phyloP scores from a whole-genome alignment of 306 rosid genomes.

The Crataegus laevigata region DNA sequence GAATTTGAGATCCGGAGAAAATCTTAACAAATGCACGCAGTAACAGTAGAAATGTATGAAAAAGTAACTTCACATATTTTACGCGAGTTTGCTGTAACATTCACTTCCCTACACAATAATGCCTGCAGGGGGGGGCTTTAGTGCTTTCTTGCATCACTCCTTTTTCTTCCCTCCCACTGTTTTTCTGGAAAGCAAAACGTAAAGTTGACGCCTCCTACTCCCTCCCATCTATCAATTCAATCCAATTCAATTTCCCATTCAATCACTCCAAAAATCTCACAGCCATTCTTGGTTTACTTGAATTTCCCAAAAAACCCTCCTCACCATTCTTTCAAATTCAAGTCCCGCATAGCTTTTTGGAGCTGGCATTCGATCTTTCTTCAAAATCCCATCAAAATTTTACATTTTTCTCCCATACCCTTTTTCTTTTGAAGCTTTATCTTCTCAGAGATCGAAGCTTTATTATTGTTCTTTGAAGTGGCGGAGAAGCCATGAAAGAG shows the following conservation, averaged over 20 bases:
- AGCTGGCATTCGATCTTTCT: slow-evolving; percentile 6
- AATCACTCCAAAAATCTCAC: slow-evolving; percentile 14
- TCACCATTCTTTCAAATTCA: background rate
- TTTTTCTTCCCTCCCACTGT: slow-evolving; percentile 31
- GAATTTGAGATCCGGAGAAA: too few relatives aligned
- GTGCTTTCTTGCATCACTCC: slow-evolving; percentile 34
- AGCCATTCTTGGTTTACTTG: slow-evolving; percentile 7
- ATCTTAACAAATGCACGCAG: slow-evolving; percentile 29
- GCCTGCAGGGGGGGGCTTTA: slow-evolving; percentile 41
- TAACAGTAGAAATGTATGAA: slow-evolving; percentile 5
- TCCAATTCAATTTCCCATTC: background rate
- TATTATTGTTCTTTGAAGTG: background rate
- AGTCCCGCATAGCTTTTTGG: background rate
- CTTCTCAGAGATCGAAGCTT: background rate
- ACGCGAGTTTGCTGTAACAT: slow-evolving; percentile 38
- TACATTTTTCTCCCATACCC: background rate
- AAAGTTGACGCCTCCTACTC: slow-evolving; percentile 61
- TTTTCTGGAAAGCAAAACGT: slow-evolving; percentile 61
- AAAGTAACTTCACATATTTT: slow-evolving; percentile 17
- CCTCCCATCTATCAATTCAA: slow-evolving; percentile 27
- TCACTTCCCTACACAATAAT: slow-evolving; percentile 71
- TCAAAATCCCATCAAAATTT: background rate
- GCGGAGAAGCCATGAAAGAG: slow-evolving; percentile 47
- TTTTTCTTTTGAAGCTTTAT: slow-evolving; percentile 6
- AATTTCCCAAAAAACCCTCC: slow-evolving; percentile 16